Percentiles rank a stretch among this genome's conserved stretches.
Evolutionary conservation across 73 alveolate species (phyloP).

Genomic region (Paramecium octaurelia): DNA sequence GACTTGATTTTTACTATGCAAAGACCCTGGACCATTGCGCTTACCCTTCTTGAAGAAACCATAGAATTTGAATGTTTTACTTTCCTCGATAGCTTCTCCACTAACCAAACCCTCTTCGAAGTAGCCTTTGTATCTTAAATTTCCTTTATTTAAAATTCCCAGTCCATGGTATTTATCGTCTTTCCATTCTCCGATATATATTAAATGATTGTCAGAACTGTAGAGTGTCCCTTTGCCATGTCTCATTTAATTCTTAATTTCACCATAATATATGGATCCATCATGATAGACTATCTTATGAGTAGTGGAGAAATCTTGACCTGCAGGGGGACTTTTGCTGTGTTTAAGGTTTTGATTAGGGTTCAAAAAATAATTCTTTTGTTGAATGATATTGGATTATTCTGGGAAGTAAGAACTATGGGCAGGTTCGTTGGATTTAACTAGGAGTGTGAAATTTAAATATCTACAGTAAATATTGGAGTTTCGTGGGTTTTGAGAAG

Average conservation of each 20-base stretch:
- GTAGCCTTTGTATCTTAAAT: neutral
- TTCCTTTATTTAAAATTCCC: neutral
- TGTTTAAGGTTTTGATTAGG: neutral
- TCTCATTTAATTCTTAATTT: neutral
- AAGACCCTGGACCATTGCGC: neutral
- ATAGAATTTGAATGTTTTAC: neutral
- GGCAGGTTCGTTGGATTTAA: neutral
- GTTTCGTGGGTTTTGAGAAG: neutral
- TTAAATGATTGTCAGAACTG: neutral
- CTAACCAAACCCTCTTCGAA: neutral
- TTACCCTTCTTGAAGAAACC: neutral
- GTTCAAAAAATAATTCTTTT: neutral
- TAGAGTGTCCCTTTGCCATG: conserved; percentile 22
- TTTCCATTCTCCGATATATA: conserved; percentile 11
- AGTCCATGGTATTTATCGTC: conserved; percentile 12
- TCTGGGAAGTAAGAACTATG: neutral
- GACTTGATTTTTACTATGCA: neutral
- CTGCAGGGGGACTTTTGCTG: neutral
- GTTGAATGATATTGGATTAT: neutral
- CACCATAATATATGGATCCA: neutral
- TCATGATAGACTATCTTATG: neutral
- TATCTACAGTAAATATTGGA: neutral
- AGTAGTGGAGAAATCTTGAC: neutral
- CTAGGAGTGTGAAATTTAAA: neutral
- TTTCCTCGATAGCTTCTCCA: neutral